Evolutionary conservation across 2,329 filamentous ascomycete genomes (phyloP).

Genomic region (Claviceps digitariae): DNA sequence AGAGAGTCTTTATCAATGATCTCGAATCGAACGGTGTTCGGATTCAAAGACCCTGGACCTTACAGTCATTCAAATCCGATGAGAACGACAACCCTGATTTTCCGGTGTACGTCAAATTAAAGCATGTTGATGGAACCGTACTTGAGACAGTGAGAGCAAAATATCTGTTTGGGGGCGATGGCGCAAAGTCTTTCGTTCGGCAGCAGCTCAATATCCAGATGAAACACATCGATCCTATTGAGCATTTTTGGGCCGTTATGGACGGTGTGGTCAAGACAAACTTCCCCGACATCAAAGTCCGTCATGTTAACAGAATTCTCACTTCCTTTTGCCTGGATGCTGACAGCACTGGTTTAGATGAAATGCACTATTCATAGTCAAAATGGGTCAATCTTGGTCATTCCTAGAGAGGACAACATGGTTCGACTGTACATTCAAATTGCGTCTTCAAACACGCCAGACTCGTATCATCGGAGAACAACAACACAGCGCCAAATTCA

Average conservation of each 20-base stretch:
- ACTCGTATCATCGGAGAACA: slow-evolving; percentile 48
- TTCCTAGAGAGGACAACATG: slow-evolving; percentile 56
- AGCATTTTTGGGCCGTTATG: slow-evolving; percentile 65
- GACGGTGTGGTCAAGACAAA: slow-evolving; percentile 59
- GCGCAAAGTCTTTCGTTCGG: slow-evolving; percentile 52
- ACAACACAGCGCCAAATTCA: slow-evolving; percentile 52
- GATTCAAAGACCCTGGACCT: slow-evolving; percentile 52
- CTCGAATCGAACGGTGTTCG: slow-evolving; percentile 45
- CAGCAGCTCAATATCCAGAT: slow-evolving; percentile 56
- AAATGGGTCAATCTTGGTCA: slow-evolving; percentile 66
- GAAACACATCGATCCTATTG: slow-evolving; percentile 54
- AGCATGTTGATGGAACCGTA: slow-evolving; percentile 59
- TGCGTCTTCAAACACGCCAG: slow-evolving; percentile 44
- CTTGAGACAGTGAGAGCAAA: slow-evolving; percentile 55
- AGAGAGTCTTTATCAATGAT: slow-evolving; percentile 55
- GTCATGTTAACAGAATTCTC: slow-evolving; percentile 4
- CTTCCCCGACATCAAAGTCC: slow-evolving; percentile 63
- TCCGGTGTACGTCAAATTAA: slow-evolving; percentile 66
- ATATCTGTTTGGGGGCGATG: slow-evolving; percentile 60
- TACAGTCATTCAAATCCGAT: slow-evolving; percentile 47
- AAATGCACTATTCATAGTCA: slow-evolving; percentile 65
- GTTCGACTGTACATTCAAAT: slow-evolving; percentile 60
- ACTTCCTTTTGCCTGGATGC: slow-evolving; percentile 17
- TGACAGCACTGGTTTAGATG: slow-evolving; percentile 30
- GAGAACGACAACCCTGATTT: slow-evolving; percentile 46